These are phyloP conservation scores for Pestalotiopsis sp. DNA, from an alignment of 2,329 filamentous ascomycete species.

Conservation along the genomic window DNA sequence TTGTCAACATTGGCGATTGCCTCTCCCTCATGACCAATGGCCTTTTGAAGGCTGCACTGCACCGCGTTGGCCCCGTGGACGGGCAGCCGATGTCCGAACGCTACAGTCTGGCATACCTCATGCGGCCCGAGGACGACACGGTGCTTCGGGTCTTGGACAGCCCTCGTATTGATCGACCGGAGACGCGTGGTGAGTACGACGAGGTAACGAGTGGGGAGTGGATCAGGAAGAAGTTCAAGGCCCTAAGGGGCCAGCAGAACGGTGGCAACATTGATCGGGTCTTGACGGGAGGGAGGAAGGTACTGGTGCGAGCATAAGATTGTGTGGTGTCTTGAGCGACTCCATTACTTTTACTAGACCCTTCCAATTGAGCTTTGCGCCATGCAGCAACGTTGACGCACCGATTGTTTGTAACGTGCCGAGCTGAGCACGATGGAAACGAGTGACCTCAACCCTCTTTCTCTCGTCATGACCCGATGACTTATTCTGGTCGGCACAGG, in stretches of 20 bases:
- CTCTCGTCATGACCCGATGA: background rate
- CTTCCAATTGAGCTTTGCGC: no score
- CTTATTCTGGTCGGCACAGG: background rate
- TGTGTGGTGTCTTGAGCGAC: background rate
- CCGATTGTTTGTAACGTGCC: background rate
- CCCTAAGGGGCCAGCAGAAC: background rate
- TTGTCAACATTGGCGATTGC: slow-evolving; percentile 6
- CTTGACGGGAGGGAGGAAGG: slow-evolving; percentile 3
- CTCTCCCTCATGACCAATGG: slow-evolving; percentile 4
- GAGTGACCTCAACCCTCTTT: background rate
- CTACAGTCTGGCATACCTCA: slow-evolving; percentile 2
- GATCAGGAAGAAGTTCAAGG: slow-evolving; percentile 9
- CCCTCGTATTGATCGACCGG: background rate
- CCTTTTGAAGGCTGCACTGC: background rate
- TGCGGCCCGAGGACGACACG: background rate
- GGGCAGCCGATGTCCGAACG: background rate
- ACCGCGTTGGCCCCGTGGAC: background rate
- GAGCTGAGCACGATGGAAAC: background rate
- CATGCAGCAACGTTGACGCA: background rate
- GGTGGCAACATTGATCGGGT: background rate
- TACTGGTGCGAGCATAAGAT: background rate
- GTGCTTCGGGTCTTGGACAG: background rate
- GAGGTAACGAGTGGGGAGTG: slow-evolving; percentile 8
- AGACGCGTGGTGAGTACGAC: background rate
- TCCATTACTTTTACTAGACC: background rate